A percentile compares a stretch with the other conserved stretches of the same genome.
phyloP scores from a whole-genome alignment of 202 grass and related monocot species.

The Panicum virgatum region DNA sequence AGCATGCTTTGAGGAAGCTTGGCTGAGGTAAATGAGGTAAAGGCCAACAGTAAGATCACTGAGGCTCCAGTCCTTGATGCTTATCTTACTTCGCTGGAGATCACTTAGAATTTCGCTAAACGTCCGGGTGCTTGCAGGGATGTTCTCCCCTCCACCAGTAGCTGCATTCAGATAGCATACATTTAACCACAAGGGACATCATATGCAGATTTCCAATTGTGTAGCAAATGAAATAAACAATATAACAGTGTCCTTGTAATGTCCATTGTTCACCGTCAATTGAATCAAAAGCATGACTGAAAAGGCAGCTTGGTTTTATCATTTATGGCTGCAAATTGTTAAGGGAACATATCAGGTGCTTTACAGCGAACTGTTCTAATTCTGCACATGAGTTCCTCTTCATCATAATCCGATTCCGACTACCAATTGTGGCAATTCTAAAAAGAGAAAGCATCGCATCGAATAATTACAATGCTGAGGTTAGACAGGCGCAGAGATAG shows the following conservation, averaged over 20 bases:
- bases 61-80: conserved; percentile 93
- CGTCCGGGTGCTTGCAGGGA: conserved; percentile 47
- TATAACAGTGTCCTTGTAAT: not conserved
- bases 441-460: not conserved
- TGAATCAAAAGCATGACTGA: not conserved
- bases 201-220: not conserved
- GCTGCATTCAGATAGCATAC: conserved; percentile 43
- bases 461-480: not conserved
- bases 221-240: not conserved
- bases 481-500: not conserved
- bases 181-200: not conserved
- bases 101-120: conserved; percentile 81
- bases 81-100: conserved; percentile 84
- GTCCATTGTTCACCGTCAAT: not conserved
- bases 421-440: not conserved
- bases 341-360: too few relatives aligned
- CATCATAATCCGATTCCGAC: not conserved
- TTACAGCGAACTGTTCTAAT: not conserved
- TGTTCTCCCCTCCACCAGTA: conserved; percentile 38
- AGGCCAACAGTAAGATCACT: conserved; percentile 85
- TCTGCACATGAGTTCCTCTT: not conserved
- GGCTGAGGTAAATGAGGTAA: conserved; percentile 90
- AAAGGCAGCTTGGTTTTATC: not conserved
- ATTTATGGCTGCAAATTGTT: not conserved
- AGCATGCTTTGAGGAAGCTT: conserved; percentile 65